Evolutionary conservation across 345 rosid genomes (phyloP).

Genomic region (Trapa bicornis): DNA sequence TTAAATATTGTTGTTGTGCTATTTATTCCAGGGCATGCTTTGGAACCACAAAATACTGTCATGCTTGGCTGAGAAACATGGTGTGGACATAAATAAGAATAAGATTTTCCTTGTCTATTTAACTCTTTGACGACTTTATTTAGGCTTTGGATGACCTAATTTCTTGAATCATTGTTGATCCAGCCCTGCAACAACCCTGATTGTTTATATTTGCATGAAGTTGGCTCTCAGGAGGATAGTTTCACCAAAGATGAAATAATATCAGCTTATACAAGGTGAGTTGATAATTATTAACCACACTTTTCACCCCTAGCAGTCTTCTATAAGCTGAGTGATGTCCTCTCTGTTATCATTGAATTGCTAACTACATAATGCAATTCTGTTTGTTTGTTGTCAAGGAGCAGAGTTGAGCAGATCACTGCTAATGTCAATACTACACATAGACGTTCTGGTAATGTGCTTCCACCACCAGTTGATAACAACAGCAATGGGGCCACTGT

Average conservation of each 20-base stretch:
- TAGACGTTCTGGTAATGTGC: constrained; percentile 43
- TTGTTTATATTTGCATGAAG: constrained; percentile 86
- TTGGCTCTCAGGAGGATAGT: constrained; percentile 88
- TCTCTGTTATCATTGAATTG: too few relatives aligned
- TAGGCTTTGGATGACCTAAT: background rate
- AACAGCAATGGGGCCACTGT: constrained; percentile 28
- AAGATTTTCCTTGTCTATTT: background rate
- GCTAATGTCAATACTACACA: constrained; percentile 41
- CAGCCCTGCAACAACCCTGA: constrained; percentile 94
- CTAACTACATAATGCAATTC: background rate
- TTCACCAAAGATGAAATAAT: constrained; percentile 87
- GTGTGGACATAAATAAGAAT: constrained; percentile 22
- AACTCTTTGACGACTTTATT: background rate
- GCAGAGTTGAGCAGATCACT: constrained; percentile 73
- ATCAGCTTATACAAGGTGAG: constrained; percentile 74
- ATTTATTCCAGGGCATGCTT: constrained; percentile 61
- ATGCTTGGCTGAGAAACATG: constrained; percentile 93
- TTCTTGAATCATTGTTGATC: constrained; percentile 12
- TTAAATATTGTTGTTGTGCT: constrained; percentile 6
- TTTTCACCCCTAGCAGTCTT: background rate
- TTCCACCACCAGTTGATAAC: constrained; percentile 79
- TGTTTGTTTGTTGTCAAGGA: constrained; percentile 21
- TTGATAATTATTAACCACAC: background rate
- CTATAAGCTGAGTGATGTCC: background rate
- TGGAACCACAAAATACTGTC: constrained; percentile 94